Percentiles rank a stretch among this genome's conserved stretches.
phyloP scores from a whole-genome alignment of 768 basidiomycete genomes.

The Kwoniella shandongensis region DNA sequence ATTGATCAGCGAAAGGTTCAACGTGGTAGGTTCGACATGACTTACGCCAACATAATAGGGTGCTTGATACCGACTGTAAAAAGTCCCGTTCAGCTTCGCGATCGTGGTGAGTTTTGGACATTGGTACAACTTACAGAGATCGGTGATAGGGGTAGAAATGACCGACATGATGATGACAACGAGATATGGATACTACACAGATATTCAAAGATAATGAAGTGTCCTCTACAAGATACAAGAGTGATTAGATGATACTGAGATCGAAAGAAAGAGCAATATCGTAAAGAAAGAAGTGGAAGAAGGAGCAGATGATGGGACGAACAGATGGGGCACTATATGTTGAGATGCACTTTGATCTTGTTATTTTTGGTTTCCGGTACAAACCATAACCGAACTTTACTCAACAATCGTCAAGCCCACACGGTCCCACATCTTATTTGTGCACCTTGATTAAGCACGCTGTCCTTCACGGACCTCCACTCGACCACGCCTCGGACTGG shows the following conservation, averaged over 20 bases:
- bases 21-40: slow-evolving; percentile 52
- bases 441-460: too few species aligned
- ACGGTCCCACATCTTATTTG: not conserved
- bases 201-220: not conserved
- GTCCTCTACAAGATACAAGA: too few species aligned
- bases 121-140: slow-evolving; percentile 59
- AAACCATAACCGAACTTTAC: too few species aligned
- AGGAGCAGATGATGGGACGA: not conserved
- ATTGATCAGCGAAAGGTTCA: slow-evolving; percentile 7
- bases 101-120: not conserved
- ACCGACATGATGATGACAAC: slow-evolving; percentile 26
- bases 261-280: not conserved
- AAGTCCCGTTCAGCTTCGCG: not conserved
- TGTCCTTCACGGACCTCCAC: too few species aligned
- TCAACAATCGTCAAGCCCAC: not conserved
- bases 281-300: not conserved
- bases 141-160: slow-evolving; percentile 77
- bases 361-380: too few species aligned
- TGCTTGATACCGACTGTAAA: slow-evolving; percentile 66
- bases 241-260: too few species aligned
- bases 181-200: not conserved
- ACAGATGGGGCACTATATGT: not conserved
- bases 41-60: slow-evolving; percentile 78
- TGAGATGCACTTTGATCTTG: too few species aligned
- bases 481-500: too few species aligned